These are phyloP conservation scores for Tripidium arundinaceum DNA, from an alignment of 202 grass and related monocot genomes.

Conservation along the genomic window DNA sequence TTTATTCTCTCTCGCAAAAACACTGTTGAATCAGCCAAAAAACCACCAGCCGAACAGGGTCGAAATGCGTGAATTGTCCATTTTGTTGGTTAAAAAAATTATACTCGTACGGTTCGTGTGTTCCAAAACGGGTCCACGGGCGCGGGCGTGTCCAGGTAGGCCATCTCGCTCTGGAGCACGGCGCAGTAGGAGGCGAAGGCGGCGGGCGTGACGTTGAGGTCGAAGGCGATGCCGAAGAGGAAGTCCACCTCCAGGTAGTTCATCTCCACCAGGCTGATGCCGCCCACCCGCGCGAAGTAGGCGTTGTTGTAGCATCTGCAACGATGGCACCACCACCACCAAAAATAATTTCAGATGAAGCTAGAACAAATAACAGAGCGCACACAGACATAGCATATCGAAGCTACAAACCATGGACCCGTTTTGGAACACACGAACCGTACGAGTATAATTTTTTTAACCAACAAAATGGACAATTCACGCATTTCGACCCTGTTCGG, in stretches of 20 bases:
- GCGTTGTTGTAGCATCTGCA: conserved; percentile 94
- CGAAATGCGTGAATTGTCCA: too few relatives aligned
- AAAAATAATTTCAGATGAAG: not conserved
- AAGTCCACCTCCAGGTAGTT: conserved; percentile 96
- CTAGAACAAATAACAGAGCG: not conserved
- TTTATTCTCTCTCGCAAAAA: too few relatives aligned
- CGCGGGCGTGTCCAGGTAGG: conserved; percentile 45
- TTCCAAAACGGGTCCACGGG: too few relatives aligned
- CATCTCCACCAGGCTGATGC: conserved; percentile 95
- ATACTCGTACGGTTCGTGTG: too few relatives aligned
- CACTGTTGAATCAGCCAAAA: too few relatives aligned
- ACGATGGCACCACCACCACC: not conserved
- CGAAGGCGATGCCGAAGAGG: conserved; percentile 89
- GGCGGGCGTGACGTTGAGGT: conserved; percentile 85
- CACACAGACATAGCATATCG: not conserved
- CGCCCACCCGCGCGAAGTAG: conserved; percentile 90
- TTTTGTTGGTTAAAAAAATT: too few relatives aligned
- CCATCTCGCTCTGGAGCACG: conserved; percentile 74
- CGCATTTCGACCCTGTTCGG: too few relatives aligned
- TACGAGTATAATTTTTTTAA: too few relatives aligned
- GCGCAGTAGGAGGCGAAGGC: conserved; percentile 77
- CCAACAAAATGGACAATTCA: too few relatives aligned
- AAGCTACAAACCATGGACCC: conserved; percentile 14
- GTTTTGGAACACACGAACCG: too few relatives aligned
- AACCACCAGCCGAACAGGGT: too few relatives aligned